phyloP scores from a whole-genome alignment of 2,329 filamentous ascomycete species.

The Neopestalotiopsis clavispora region DNA sequence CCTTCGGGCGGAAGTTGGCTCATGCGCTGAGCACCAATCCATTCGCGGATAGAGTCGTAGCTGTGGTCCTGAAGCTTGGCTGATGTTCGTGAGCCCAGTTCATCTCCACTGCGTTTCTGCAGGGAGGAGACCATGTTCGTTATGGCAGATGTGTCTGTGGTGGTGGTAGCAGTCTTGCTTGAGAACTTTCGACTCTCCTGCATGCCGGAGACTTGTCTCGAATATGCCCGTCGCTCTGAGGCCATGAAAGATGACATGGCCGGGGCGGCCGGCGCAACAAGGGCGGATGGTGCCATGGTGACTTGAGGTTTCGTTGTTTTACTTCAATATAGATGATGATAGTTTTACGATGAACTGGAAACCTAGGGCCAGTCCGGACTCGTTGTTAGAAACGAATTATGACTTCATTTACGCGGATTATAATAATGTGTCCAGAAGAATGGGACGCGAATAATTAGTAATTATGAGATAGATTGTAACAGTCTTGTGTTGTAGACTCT shows the following conservation, averaged over 20 bases:
- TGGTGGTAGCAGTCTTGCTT: not conserved
- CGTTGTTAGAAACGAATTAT: not conserved
- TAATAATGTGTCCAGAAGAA: not conserved
- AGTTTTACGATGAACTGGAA: not conserved
- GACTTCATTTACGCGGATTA: not conserved
- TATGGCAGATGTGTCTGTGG: conserved; percentile 32
- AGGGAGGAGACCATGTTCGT: conserved; percentile 35
- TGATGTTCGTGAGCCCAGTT: conserved; percentile 34
- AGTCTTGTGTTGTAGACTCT: not conserved
- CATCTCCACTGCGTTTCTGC: conserved; percentile 34
- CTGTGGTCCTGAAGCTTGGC: conserved; percentile 32
- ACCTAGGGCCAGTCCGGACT: not conserved
- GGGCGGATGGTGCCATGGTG: conserved; percentile 1
- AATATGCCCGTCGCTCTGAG: not conserved
- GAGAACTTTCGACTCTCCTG: not conserved
- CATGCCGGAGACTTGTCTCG: not conserved
- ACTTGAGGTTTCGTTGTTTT: not conserved
- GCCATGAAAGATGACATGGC: conserved; percentile 3
- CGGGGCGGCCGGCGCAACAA: not conserved
- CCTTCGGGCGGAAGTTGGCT: conserved; percentile 43
- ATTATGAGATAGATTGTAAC: not conserved
- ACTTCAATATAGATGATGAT: not conserved
- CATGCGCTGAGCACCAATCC: conserved; percentile 43
- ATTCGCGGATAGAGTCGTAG: conserved; percentile 36
- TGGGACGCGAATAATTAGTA: not conserved